Conservation (phyloP, 2,329 filamentous ascomycete genomes). For the Penicillium brevicompactum region DNA sequence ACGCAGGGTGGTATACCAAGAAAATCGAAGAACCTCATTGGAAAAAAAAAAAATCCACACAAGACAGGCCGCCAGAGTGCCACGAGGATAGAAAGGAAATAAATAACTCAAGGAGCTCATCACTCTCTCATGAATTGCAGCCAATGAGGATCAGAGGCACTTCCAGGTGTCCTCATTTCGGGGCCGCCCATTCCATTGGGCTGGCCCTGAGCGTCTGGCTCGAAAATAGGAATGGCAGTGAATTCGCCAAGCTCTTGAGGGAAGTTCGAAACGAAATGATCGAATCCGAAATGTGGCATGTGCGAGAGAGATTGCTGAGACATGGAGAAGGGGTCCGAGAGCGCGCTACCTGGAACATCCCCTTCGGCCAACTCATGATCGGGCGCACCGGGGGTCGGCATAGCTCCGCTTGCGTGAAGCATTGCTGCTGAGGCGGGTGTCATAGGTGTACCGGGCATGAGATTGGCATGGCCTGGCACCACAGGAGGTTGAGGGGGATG, state of each 20-base stretch:
- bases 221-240: slow-evolving; percentile 44
- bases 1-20: slow-evolving; percentile 22
- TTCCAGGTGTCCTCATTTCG: slow-evolving; percentile 27
- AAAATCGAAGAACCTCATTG: slow-evolving; percentile 8
- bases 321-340: slow-evolving; percentile 31
- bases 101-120: slow-evolving; percentile 3
- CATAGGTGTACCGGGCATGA: slow-evolving; percentile 26
- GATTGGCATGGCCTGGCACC: slow-evolving; percentile 10
- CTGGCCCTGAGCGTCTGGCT: slow-evolving; percentile 32
- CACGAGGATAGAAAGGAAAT: slow-evolving; percentile 1
- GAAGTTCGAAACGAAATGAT: slow-evolving; percentile 45
- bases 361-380: slow-evolving; percentile 22
- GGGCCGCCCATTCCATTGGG: slow-evolving; percentile 15
- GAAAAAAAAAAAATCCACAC: no score
- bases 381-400: slow-evolving; percentile 5
- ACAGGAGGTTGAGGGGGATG: slow-evolving; percentile 11
- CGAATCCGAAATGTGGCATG: slow-evolving; percentile 39
- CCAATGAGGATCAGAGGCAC: slow-evolving; percentile 32
- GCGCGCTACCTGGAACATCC: slow-evolving; percentile 23
- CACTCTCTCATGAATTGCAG: slow-evolving; percentile 38
- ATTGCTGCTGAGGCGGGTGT: slow-evolving; percentile 17
- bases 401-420: slow-evolving; percentile 4
- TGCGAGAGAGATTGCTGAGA: slow-evolving; percentile 33
- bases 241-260: slow-evolving; percentile 45
- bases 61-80: background rate